A percentile compares a stretch with the other conserved stretches of the same genome.
Evolutionary conservation across 1,284 basidiomycete genomes (phyloP).

Genomic region (Sporisorium iseilematis-ciliati): DNA sequence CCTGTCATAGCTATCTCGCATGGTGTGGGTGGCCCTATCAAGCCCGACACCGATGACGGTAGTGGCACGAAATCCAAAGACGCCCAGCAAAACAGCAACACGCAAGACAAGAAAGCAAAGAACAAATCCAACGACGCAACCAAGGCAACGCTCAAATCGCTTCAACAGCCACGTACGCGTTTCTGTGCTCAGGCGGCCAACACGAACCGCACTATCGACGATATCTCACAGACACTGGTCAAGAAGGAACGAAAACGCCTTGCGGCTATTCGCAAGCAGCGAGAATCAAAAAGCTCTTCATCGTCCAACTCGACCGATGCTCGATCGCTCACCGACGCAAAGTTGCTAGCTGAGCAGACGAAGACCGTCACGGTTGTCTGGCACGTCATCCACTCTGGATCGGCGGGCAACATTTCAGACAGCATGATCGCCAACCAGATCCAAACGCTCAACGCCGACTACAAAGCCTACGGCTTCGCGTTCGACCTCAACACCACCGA

Average conservation of each 20-base stretch:
- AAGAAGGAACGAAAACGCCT: slow-evolving; percentile 29
- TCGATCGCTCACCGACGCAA: slow-evolving; percentile 30
- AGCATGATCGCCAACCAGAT: slow-evolving; percentile 70
- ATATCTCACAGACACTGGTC: slow-evolving; percentile 15
- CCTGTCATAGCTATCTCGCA: slow-evolving; percentile 27
- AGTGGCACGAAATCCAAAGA: neutral
- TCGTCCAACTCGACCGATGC: slow-evolving; percentile 12
- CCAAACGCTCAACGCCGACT: slow-evolving; percentile 74
- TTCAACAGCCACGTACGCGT: slow-evolving; percentile 37
- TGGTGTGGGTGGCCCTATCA: slow-evolving; percentile 27
- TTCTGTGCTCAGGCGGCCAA: slow-evolving; percentile 43
- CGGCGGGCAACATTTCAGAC: slow-evolving; percentile 25
- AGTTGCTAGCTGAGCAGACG: slow-evolving; percentile 35
- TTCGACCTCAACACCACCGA: slow-evolving; percentile 73
- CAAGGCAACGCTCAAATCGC: slow-evolving; percentile 11
- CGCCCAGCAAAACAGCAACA: slow-evolving; percentile 9
- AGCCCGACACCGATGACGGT: neutral
- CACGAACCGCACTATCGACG: slow-evolving; percentile 33
- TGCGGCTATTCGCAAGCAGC: slow-evolving; percentile 28
- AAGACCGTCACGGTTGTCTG: slow-evolving; percentile 44
- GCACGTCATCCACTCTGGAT: slow-evolving; percentile 50
- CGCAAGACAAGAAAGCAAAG: slow-evolving; percentile 7
- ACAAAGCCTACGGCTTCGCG: slow-evolving; percentile 71
- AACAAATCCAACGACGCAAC: slow-evolving; percentile 6
- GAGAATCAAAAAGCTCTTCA: neutral